phyloP scores from a whole-genome alignment of 495 filamentous ascomycete genomes.

The Pyrenula massariospora region DNA sequence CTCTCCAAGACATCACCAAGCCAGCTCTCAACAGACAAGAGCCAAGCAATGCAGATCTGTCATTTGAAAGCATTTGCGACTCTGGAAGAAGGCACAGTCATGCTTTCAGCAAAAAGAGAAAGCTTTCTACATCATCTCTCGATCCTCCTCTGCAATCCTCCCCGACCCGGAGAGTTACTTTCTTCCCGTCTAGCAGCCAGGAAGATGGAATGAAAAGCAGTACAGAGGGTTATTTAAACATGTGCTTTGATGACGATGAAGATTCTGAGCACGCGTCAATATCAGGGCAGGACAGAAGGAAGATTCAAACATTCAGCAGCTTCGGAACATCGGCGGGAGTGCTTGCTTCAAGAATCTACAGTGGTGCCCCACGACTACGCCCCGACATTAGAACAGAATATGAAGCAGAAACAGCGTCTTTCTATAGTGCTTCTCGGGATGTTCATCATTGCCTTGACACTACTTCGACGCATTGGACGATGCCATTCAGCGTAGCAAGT shows the following conservation, averaged over 20 bases:
- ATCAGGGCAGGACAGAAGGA: slow-evolving; percentile 5
- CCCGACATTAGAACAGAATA: slow-evolving; percentile 2
- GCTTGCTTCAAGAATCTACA: background rate
- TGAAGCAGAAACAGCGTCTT: slow-evolving; percentile 48
- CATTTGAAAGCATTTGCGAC: slow-evolving; percentile 19
- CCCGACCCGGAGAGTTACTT: slow-evolving; percentile 32
- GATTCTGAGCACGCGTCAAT: background rate
- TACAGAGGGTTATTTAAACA: background rate
- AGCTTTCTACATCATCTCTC: slow-evolving; percentile 30
- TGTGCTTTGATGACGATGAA: background rate
- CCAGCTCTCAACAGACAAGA: slow-evolving; percentile 47
- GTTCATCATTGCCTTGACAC: slow-evolving; percentile 46
- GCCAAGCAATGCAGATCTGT: slow-evolving; percentile 29
- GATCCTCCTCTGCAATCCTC: slow-evolving; percentile 45
- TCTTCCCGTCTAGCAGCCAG: slow-evolving; percentile 10
- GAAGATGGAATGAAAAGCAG: background rate
- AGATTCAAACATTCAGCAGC: slow-evolving; percentile 9
- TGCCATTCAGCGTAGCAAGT: slow-evolving; percentile 67
- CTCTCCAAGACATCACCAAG: slow-evolving; percentile 59
- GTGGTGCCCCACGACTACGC: background rate
- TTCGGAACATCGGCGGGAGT: slow-evolving; percentile 1
- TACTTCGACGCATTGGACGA: slow-evolving; percentile 39
- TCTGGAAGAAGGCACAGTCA: slow-evolving; percentile 17
- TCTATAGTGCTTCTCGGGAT: slow-evolving; percentile 57
- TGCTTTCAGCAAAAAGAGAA: slow-evolving; percentile 31